Conservation (phyloP, 2,329 filamentous ascomycete genomes). For the Sarocladiaceae sp. region DNA sequence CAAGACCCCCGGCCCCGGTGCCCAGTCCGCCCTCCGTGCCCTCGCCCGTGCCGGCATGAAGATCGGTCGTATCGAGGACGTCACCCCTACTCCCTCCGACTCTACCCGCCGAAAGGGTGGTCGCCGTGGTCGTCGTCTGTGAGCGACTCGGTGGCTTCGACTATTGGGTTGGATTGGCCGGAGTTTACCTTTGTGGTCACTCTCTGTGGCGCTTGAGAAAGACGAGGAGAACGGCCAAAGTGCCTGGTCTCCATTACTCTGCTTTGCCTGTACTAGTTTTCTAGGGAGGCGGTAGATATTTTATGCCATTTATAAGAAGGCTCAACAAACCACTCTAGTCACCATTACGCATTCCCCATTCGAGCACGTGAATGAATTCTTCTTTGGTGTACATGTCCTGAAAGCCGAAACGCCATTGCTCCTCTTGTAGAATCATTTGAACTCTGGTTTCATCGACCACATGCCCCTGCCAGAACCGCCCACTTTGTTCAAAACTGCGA, state of each 20-base stretch:
- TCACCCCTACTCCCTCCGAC: conserved; percentile 98
- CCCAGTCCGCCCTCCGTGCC: conserved; percentile 97
- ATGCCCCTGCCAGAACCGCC: conserved; percentile 47
- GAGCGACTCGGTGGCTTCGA: conserved; percentile 31
- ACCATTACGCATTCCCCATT: conserved; percentile 25
- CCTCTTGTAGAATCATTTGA: conserved; percentile 3
- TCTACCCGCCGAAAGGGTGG: conserved; percentile 99
- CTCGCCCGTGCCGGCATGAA: conserved; percentile 99
- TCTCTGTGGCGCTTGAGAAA: conserved; percentile 59
- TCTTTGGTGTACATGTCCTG: not conserved
- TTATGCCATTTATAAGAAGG: conserved; percentile 37
- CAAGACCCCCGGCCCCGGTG: conserved; percentile 99
- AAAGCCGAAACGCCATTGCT: no score
- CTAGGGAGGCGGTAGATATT: conserved; percentile 29
- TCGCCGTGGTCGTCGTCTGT: conserved; percentile 99
- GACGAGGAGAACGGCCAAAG: conserved; percentile 63
- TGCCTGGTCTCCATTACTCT: conserved; percentile 57
- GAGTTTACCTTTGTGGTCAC: conserved; percentile 30
- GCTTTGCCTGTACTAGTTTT: conserved; percentile 27
- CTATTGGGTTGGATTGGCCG: conserved; percentile 25
- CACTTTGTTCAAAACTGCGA: conserved; percentile 63
- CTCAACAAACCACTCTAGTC: conserved; percentile 19
- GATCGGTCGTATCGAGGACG: conserved; percentile 99
- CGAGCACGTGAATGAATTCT: not conserved
- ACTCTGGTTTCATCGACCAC: conserved; percentile 41